Evolutionary conservation across 2,329 filamentous ascomycete species (phyloP).

Genomic region (Triangularia verruculosa): DNA sequence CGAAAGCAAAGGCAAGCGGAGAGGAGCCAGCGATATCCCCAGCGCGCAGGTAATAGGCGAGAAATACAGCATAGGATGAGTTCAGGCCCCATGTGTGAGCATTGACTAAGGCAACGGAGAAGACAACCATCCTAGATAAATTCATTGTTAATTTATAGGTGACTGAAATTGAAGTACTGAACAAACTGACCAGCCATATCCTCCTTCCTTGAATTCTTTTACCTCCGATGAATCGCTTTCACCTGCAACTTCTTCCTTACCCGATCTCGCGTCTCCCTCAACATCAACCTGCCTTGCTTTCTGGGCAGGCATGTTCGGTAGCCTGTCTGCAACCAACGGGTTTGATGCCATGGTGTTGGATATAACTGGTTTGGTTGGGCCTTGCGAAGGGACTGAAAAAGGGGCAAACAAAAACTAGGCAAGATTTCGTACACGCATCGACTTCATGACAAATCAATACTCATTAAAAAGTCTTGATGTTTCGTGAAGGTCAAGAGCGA

Average conservation of each 20-base stretch:
- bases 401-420: neutral
- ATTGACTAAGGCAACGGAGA: neutral
- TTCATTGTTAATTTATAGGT: neutral
- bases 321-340: neutral
- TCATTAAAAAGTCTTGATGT: neutral
- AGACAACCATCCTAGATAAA: conserved; percentile 46
- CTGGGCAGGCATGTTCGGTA: neutral
- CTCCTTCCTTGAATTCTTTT: conserved; percentile 49
- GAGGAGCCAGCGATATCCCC: conserved; percentile 62
- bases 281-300: neutral
- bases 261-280: neutral
- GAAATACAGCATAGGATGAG: conserved; percentile 58
- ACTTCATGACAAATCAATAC: neutral
- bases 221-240: conserved; percentile 27
- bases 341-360: neutral
- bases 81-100: conserved; percentile 70
- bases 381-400: neutral
- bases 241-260: neutral
- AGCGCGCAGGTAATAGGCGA: conserved; percentile 55
- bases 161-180: neutral
- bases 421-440: neutral
- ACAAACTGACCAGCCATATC: conserved; percentile 54
- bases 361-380: neutral
- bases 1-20: conserved; percentile 68
- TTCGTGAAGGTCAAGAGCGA: neutral